A percentile compares a stretch with the other conserved stretches of the same genome.
These are phyloP conservation scores for Tetradesmus lagerheimii DNA, from an alignment of 139 green algal species.

Conservation along the genomic window DNA sequence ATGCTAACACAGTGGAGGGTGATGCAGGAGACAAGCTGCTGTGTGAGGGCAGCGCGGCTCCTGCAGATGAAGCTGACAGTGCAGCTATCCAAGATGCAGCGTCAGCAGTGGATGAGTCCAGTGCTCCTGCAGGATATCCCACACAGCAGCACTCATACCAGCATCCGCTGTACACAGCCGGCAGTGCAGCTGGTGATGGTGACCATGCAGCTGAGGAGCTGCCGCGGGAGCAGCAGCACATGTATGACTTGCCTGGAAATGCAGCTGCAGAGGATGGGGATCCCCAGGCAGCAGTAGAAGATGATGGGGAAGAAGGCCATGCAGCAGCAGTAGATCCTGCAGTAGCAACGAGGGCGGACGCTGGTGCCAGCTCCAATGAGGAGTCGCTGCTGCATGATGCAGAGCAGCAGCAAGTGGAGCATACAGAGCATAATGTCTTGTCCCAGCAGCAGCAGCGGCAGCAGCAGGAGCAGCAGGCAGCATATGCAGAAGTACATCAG, in stretches of 20 bases:
- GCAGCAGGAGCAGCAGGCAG: neutral
- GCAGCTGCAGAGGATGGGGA: neutral
- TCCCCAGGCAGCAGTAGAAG: neutral
- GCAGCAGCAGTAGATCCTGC: neutral
- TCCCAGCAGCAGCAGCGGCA: neutral
- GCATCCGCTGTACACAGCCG: neutral
- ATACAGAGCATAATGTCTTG: too few relatives aligned
- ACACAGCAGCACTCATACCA: neutral
- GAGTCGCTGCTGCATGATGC: neutral
- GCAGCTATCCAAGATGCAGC: neutral
- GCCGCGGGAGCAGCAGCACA: neutral
- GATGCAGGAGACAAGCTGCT: neutral
- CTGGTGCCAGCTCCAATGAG: neutral
- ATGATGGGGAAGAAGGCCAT: too few relatives aligned
- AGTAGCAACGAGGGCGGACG: neutral
- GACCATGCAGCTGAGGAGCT: neutral
- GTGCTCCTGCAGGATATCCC: neutral
- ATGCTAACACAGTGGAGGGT: too few relatives aligned
- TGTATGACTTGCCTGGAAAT: too few relatives aligned
- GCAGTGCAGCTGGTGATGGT: neutral
- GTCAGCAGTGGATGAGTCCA: neutral
- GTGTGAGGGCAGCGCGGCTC: neutral
- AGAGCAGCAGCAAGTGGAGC: neutral
- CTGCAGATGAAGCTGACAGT: neutral
- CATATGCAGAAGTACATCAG: neutral